phyloP scores from a whole-genome alignment of 176 grass and related monocot genomes.

The Dendrocalamus sinicus region DNA sequence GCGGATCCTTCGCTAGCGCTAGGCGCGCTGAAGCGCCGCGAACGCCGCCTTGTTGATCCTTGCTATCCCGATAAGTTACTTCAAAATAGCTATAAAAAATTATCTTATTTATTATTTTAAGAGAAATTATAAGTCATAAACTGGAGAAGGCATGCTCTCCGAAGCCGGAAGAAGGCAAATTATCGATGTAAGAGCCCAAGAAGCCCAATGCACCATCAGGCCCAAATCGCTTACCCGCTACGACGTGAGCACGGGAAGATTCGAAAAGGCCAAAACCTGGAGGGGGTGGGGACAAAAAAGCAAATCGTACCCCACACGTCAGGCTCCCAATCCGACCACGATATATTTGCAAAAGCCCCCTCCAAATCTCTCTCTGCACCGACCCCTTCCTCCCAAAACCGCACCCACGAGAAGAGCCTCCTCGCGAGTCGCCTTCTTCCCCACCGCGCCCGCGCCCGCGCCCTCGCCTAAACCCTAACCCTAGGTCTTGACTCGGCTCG shows the following conservation, averaged over 20 bases:
- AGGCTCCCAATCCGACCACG: not conserved
- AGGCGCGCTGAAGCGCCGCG: too few relatives aligned
- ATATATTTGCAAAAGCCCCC: slow-evolving; percentile 19
- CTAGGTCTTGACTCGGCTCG: not conserved
- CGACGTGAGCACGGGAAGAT: not conserved
- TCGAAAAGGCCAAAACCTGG: not conserved
- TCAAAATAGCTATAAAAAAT: too few relatives aligned
- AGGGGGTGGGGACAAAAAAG: not conserved
- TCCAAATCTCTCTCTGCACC: not conserved
- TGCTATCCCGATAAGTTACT: fast-evolving
- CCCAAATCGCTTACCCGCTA: not conserved
- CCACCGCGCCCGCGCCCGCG: not conserved
- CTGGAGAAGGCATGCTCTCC: too few relatives aligned
- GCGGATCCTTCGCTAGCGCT: too few relatives aligned
- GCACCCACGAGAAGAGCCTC: not conserved
- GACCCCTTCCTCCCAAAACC: not conserved
- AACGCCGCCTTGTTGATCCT: too few relatives aligned
- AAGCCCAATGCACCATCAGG: not conserved
- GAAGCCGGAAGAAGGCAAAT: too few relatives aligned
- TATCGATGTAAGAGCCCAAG: not conserved
- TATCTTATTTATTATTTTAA: too few relatives aligned
- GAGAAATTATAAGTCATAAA: too few relatives aligned
- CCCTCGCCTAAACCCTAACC: slow-evolving; percentile 62
- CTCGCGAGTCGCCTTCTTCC: slow-evolving; percentile 18
- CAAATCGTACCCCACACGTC: not conserved